phyloP scores from a whole-genome alignment of 208 protist species.

The Trypanosoma boissoni region DNA sequence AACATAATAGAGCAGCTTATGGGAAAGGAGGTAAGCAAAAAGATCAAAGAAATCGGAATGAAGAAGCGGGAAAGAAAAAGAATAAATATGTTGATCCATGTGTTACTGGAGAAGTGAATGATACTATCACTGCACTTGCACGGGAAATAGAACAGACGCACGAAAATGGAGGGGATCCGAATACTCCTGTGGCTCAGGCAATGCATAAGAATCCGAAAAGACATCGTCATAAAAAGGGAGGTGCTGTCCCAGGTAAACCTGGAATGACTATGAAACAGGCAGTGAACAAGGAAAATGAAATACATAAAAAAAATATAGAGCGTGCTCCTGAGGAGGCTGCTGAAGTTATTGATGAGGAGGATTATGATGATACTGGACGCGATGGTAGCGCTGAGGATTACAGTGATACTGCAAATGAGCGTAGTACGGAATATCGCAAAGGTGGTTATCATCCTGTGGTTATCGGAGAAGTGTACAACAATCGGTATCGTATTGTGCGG shows the following conservation, averaged over 20 bases:
- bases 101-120: slow-evolving; percentile 46
- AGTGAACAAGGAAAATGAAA: slow-evolving; percentile 19
- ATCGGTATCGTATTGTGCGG: slow-evolving; percentile 91
- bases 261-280: slow-evolving; percentile 74
- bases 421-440: slow-evolving; percentile 80
- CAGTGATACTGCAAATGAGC: slow-evolving; percentile 86
- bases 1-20: neutral
- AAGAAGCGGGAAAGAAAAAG: slow-evolving; percentile 51
- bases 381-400: slow-evolving; percentile 74
- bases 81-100: slow-evolving; percentile 59
- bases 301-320: slow-evolving; percentile 35
- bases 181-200: slow-evolving; percentile 22
- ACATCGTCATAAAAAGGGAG: slow-evolving; percentile 14
- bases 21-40: slow-evolving; percentile 3
- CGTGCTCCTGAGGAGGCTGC: slow-evolving; percentile 23
- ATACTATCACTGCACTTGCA: slow-evolving; percentile 42
- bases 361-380: slow-evolving; percentile 35
- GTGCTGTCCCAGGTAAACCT: slow-evolving; percentile 51
- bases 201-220: slow-evolving; percentile 30
- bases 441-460: slow-evolving; percentile 97
- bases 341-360: slow-evolving; percentile 45
- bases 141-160: slow-evolving; percentile 50
- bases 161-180: neutral
- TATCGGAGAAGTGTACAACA: slow-evolving; percentile 92
- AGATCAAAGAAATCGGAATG: slow-evolving; percentile 51